A percentile compares a stretch with the other conserved stretches of the same genome.
Evolutionary conservation across 2,329 filamentous ascomycete genomes (phyloP).

Genomic region (Alternaria ventricosa): DNA sequence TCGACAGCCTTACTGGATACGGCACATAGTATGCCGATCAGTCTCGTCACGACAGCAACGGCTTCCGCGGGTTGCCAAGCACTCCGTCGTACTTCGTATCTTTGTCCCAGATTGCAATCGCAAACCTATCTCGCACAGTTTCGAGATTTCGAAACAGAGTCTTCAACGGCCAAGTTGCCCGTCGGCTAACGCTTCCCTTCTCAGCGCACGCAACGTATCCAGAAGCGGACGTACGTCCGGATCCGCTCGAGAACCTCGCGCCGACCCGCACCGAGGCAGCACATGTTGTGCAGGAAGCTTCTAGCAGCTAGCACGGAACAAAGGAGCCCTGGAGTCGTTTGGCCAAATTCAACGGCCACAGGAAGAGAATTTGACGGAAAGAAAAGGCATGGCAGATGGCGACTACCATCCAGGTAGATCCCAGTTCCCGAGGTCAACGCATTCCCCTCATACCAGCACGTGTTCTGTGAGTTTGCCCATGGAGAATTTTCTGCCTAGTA

Average conservation of each 20-base stretch:
- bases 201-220: background rate
- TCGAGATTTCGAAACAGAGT: background rate
- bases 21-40: background rate
- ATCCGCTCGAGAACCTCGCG: background rate
- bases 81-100: background rate
- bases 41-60: background rate
- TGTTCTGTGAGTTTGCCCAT: background rate
- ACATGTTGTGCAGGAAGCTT: constrained; percentile 7
- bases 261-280: constrained; percentile 3
- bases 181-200: background rate
- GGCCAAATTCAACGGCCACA: background rate
- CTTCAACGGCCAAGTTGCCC: background rate
- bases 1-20: background rate
- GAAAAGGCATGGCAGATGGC: background rate
- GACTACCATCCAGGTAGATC: background rate
- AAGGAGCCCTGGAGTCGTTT: constrained; percentile 1
- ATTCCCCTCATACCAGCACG: background rate
- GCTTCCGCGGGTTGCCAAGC: constrained; percentile 1
- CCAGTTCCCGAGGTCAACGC: background rate
- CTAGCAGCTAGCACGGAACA: constrained; percentile 1
- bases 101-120: background rate
- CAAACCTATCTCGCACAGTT: background rate
- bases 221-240: background rate
- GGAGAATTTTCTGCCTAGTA: constrained; percentile 5
- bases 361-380: background rate